Percentiles rank a stretch among this genome's conserved stretches.
Conservation (phyloP, 192 early-diverging fungal species). For the Cetraspora pellucida region DNA sequence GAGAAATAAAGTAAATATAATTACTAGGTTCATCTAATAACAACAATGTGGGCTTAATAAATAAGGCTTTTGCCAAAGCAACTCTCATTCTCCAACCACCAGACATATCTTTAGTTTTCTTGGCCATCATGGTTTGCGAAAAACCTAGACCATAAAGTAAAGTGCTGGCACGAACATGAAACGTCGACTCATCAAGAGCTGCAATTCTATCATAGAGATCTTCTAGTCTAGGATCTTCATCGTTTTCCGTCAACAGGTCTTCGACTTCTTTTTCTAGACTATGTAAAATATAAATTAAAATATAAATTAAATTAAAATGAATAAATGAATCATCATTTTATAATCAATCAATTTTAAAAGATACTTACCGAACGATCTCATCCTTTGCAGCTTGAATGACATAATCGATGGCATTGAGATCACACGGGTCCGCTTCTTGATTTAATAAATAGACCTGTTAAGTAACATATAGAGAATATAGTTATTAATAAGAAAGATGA, state of each 20-base stretch:
- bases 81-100: conserved; percentile 99
- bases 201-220: conserved; percentile 98
- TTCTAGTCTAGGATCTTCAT: conserved; percentile 84
- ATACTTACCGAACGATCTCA: conserved; percentile 73
- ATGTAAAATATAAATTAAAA: neutral
- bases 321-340: neutral
- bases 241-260: conserved; percentile 78
- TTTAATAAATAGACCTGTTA: conserved; percentile 86
- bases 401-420: conserved; percentile 87
- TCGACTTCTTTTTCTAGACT: conserved; percentile 88
- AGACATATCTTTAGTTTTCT: conserved; percentile 94
- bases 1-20: conserved; percentile 45
- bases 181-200: conserved; percentile 87
- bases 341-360: neutral
- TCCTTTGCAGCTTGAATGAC: conserved; percentile 88
- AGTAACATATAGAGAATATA: neutral
- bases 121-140: conserved; percentile 80
- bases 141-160: conserved; percentile 96
- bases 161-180: conserved; percentile 88
- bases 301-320: conserved; percentile 1
- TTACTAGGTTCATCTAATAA: conserved; percentile 92
- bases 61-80: conserved; percentile 93
- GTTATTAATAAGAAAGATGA: too few species aligned
- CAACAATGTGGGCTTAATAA: conserved; percentile 87
- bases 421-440: conserved; percentile 93